Conservation (phyloP, 1,284 basidiomycete genomes). For the Moesziomyces globuligerus region DNA sequence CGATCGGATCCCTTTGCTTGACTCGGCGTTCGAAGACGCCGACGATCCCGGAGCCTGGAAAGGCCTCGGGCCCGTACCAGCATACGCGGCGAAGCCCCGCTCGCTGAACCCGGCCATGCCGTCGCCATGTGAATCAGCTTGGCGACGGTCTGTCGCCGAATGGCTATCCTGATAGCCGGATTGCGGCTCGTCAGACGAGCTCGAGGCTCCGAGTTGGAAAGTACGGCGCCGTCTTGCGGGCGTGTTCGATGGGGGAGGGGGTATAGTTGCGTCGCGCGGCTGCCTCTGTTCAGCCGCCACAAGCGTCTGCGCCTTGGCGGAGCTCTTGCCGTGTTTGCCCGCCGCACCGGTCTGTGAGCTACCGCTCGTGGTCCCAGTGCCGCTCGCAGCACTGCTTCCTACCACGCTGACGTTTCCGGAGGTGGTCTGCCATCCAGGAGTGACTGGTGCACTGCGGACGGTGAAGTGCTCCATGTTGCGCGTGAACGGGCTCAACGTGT, state of each 20-base stretch:
- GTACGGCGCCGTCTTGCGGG: slow-evolving; percentile 41
- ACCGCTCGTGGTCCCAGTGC: slow-evolving; percentile 38
- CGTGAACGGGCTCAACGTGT: slow-evolving; percentile 62
- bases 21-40: slow-evolving; percentile 13
- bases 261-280: slow-evolving; percentile 3
- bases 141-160: slow-evolving; percentile 1
- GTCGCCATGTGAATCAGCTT: neutral
- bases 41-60: slow-evolving; percentile 20
- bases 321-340: slow-evolving; percentile 5
- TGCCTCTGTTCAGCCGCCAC: slow-evolving; percentile 3
- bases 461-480: slow-evolving; percentile 60
- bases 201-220: slow-evolving; percentile 37
- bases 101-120: slow-evolving; percentile 5
- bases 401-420: slow-evolving; percentile 31
- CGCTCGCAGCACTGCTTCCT: slow-evolving; percentile 44
- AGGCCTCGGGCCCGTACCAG: slow-evolving; percentile 23
- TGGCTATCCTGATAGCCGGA: neutral
- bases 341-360: slow-evolving; percentile 29
- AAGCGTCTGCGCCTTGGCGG: neutral
- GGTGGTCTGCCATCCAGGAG: slow-evolving; percentile 43
- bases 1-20: slow-evolving; percentile 29
- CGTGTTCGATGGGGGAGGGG: slow-evolving; percentile 4
- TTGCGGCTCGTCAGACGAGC: slow-evolving; percentile 5
- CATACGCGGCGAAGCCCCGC: slow-evolving; percentile 23
- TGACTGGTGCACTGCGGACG: slow-evolving; percentile 59